Base-by-base conservation (phyloP, 257 asterid species). In the Solanum bulbocastanum region DNA sequence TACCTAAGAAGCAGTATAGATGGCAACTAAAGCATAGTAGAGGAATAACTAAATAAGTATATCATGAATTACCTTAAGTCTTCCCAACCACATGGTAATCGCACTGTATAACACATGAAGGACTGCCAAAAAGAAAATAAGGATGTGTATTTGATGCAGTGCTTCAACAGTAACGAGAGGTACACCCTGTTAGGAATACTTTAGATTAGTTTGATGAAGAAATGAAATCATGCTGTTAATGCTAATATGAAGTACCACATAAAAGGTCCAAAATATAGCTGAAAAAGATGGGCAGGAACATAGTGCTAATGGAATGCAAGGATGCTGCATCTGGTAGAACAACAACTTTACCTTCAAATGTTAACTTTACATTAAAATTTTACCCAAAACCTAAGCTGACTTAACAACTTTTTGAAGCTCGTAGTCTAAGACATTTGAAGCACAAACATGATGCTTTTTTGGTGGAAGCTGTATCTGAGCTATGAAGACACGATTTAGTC, bases 81-180 rank as follows among this genome's bases (percentile, higher is more conserved):
- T 95, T 84, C 99, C 99, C 8, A 97, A 96, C 56, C 91, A 93
- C 99, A 97, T 97, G 22, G 99, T 97, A 88, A 91, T 40, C 46
- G 98, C 98, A 90, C 98, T 95, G 87, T 95, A 95, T 60, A 90
- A n/a, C 84, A 97, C 96, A 56, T 97, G 99, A 33, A 97, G 85
- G 87, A 95, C 95, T 30, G 99, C 99, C 90, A 97, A 91, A 90
- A 96, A 97, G 96, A 97, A 96, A 86, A 97, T 92, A 78, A 97
- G 98, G 83, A 97, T 95, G 93, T 97, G 99, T 86, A 97, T 88
- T 92, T 96, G 98, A 91, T 97, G 99, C 86, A 97, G 92, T 87
- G 94, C 98, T 83, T 95, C 94, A 83, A 94, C 95, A 42, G 98
- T 87, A 86, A 95, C 91, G 56, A 96, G 95, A 6, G 95, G 52